Base-by-base conservation (phyloP, 2,329 filamentous ascomycete genomes). In the Colletotrichum sp. region DNA sequence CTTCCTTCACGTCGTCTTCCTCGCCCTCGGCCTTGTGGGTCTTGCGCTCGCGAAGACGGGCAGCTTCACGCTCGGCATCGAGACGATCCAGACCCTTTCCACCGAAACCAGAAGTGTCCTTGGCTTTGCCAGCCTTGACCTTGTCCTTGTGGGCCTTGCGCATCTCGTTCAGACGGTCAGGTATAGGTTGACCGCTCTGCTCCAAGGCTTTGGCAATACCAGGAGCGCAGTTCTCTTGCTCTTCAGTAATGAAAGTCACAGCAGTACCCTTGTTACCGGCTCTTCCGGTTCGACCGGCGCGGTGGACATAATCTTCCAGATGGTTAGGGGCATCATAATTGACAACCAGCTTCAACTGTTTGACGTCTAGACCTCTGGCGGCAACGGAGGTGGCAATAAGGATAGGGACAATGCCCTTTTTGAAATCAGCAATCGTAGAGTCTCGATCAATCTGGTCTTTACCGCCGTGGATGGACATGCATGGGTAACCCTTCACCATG, bases 311-410 rank as follows among this genome's bases (percentile, higher is more conserved):
- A 82, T 99, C 97, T 85, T 99, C 97, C 77, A 98, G 86, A 85
- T 99, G 96, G 81, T 98, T 98, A 1, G 96, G 96, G 1, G 94
- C 95, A 82, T 98, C 96, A 83, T 95, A 98, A 85, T 99, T 99
- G 86, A 99, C 93, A 70, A 99, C 97, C 36, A 99, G 90, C 84
- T 98, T 98, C 39, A 99, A 89, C 83, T 98, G 95, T 85, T 98
- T 98, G 60, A 99, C 96, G 83, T 99, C 97, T 55, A 99, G 89
- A 76, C 97, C 97, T 84, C 97, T 95, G 67, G 97, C 97, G 52
- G 97, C 97, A 75, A 99, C 95, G 13, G 96, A 98, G 0, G 97
- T 99, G 13, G 97, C 97, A 81, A 99, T 94, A 82, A 99, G 89
- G 72, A 99, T 94, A 0, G 96, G 96, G 64, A 98, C 92, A 59